A percentile compares a stretch with the other conserved stretches of the same genome.
Evolutionary conservation across 768 basidiomycete species (phyloP).

Genomic region (Rhizopogon salebrosus): DNA sequence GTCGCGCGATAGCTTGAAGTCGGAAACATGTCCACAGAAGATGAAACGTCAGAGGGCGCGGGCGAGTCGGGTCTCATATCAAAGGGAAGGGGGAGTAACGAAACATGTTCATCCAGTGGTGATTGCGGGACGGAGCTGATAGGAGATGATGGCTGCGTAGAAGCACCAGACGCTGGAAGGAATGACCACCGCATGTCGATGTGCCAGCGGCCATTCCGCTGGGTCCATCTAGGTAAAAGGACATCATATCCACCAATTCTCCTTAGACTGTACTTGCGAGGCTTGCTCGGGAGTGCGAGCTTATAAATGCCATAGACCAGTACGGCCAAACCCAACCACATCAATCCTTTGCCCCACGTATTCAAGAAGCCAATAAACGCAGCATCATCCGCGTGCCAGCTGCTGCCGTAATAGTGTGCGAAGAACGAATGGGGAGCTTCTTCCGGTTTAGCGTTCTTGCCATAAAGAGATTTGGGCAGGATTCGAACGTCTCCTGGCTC

Average conservation of each 20-base stretch:
- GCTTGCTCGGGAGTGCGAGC: slow-evolving; percentile 48
- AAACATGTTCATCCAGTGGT: slow-evolving; percentile 45
- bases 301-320: slow-evolving; percentile 66
- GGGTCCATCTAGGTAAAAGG: slow-evolving; percentile 67
- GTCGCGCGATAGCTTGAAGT: slow-evolving; percentile 32
- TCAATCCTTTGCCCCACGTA: slow-evolving; percentile 79
- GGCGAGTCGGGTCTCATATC: slow-evolving; percentile 56
- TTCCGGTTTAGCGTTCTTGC: slow-evolving; percentile 83
- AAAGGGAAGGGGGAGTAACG: slow-evolving; percentile 59
- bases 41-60: slow-evolving; percentile 42
- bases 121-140: slow-evolving; percentile 44
- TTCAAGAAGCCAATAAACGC: slow-evolving; percentile 94
- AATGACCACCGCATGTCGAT: slow-evolving; percentile 58
- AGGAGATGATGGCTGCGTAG: slow-evolving; percentile 40
- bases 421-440: slow-evolving; percentile 93
- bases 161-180: slow-evolving; percentile 37
- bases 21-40: slow-evolving; percentile 37
- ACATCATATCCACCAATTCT: slow-evolving; percentile 74
- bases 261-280: slow-evolving; percentile 54
- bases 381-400: slow-evolving; percentile 98
- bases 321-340: slow-evolving; percentile 78
- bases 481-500: slow-evolving; percentile 76
- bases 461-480: slow-evolving; percentile 94
- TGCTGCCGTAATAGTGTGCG: slow-evolving; percentile 95
- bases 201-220: slow-evolving; percentile 68